Base-by-base conservation (phyloP, 2,329 filamentous ascomycete species). In the Westerdykella ornata region DNA sequence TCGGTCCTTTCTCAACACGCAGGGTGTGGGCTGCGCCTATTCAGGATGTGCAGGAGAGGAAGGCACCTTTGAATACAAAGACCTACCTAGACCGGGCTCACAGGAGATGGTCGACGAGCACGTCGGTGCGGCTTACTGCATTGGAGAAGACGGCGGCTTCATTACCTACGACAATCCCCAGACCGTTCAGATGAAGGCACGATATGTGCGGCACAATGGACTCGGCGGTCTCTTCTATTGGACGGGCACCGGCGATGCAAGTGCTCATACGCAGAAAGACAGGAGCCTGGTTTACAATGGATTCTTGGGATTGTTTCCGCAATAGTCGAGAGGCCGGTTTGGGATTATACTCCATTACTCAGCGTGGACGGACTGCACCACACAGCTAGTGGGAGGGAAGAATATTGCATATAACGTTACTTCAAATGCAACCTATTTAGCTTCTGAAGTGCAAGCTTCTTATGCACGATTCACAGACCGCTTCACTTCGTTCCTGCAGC, bases 151-250 rank as follows among this genome's bases (percentile, higher is more conserved):
- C 53, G 83, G 83, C 3, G 85, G 84, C 0, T 89, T 88, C 51
- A 78, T 90, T 32, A 83, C 78, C 2, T 92, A 90, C 60, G 86
- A 92, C 63, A 88, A 84, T 49, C 80, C 82, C 3, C 77, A 82
- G 33, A 88, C 85, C 2, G 85, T 90, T 26, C 75, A 76, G 63
- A 76, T 81, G 62, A 92, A 92, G 68, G 86, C 83, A 1, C 69
- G 72, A 5, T 90, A 82, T 61, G 85, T 81, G 62, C 82, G 79
- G 54, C 76, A 84, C 53, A 81, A 82, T 53, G 76, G 77, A 19
- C 69, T 92, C 14, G 85, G 81, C 19, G 86, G 86, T 0, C 66
- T 92, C 7, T 90, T 88, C 62, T 92, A 89, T 65, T 89, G 84
- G 83, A 81, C 83, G 39, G 84, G 81, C n/a, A 82, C 83, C 12